Evolutionary conservation across 768 basidiomycete species (phyloP).

Genomic region (Trametes coccinea): DNA sequence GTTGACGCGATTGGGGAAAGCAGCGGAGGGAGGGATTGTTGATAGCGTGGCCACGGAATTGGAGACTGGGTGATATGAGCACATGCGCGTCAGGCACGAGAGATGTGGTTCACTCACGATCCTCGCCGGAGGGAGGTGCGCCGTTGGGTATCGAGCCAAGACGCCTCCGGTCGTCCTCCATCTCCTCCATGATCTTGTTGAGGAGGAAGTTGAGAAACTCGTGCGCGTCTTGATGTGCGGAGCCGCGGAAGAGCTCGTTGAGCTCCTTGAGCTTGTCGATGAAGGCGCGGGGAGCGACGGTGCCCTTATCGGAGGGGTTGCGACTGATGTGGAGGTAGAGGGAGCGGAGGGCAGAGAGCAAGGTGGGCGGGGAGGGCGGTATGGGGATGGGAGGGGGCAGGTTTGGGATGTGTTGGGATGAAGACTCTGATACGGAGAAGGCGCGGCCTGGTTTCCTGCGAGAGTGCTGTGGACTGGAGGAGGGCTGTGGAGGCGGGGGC

Average conservation of each 20-base stretch:
- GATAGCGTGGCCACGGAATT: constrained; percentile 58
- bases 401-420: constrained; percentile 16
- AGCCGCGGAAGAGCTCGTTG: constrained; percentile 87
- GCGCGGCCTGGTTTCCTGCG: constrained; percentile 65
- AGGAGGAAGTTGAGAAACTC: constrained; percentile 95
- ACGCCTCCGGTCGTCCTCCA: constrained; percentile 61
- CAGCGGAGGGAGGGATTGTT: constrained; percentile 36
- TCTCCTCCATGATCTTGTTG: constrained; percentile 91
- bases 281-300: constrained; percentile 86
- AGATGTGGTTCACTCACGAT: constrained; percentile 52
- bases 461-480: constrained; percentile 30
- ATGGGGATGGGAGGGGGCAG: constrained; percentile 44
- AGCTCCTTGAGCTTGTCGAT: constrained; percentile 91
- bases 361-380: constrained; percentile 63
- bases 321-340: constrained; percentile 82
- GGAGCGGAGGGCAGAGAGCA: constrained; percentile 93
- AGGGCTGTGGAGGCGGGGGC: constrained; percentile 37
- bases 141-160: constrained; percentile 10
- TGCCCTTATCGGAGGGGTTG: constrained; percentile 78
- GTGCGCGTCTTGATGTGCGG: constrained; percentile 98
- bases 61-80: constrained; percentile 46
- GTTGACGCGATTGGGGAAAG: constrained; percentile 3
- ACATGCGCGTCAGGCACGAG: constrained; percentile 4
- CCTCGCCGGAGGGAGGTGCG: constrained; percentile 43
- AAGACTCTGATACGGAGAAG: constrained; percentile 35